Evolutionary conservation across 352 stramenopile species (phyloP), one percentile per base, ranked within the genome.

Genomic region (Phytopythium oedochilum): DNA sequence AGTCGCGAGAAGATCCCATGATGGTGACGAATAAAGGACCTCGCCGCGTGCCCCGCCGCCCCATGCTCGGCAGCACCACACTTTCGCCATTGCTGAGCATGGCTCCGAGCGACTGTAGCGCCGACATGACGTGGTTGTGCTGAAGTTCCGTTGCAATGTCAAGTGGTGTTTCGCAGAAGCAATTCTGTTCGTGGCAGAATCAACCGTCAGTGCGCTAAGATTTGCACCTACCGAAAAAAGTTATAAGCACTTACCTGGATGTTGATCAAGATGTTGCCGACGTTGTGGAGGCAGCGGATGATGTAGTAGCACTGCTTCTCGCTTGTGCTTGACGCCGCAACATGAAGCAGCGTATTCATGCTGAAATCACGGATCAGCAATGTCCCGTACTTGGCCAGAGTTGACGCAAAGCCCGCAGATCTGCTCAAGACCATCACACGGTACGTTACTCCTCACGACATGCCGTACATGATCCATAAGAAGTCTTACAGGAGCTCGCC

Each of bases 271-370:
- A 73, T 67, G 23, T 71, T 70, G 18, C 68, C 72, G 38, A 77
- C 48, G 15, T 63, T 50, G 38, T 73, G 65, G 20, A 84, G 51
- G 12, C 70, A 75, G 42, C 69, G 64, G 18, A 84, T 66, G 23
- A 84, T 66, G 55, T 81, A 84, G 42, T 71, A 70, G 43, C 65
- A 72, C 25, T 81, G 60, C 5, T 70, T 66, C 35, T 74, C 66
- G 18, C 56, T 63, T 38, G 66, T 64, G 60, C 63, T 69, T 7
- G 57, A 57, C n/a, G 69, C 73, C 11, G 73, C 69, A 47, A 84
- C 44, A 58, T 84, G 73, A n/a, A 84, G 61, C 20, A 84, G 46
- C 11, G 70, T 79, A 35, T 81, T 84, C 73, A 84, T 81, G 15
- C 70, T 74, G 47, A 66, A 78, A 47, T 84, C 73, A 44, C 73